Base-by-base conservation (phyloP, 2,329 filamentous ascomycete genomes). In the Bimuria novae-zelandiae region DNA sequence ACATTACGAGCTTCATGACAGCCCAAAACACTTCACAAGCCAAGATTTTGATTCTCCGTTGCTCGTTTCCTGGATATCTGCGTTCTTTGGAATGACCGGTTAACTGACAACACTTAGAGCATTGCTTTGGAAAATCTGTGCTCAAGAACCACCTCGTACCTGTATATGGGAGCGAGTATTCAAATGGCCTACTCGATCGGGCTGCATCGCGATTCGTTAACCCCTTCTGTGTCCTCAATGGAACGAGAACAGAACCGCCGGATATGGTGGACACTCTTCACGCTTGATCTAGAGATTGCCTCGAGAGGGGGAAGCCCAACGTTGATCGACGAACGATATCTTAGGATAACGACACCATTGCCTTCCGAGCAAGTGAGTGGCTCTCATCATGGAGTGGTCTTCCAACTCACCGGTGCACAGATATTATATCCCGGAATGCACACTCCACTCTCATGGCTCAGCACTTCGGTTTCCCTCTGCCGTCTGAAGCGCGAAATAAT, bases 221-320 rank as follows among this genome's bases (percentile, higher is more conserved):
- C 68, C 0, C 61, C 64, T 10, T 64, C 62, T 5, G 64, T 61
- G 4, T 58, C 57, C 6, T 51, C 60, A 7, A 54, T 69, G 49
- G 70, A 73, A 25, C 63, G 66, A 23, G 69, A 73, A 32, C 69
- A 69, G 30, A 67, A 71, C 43, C 65, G 71, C 7, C 63, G 71
- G 12, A 69, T 74, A 39, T 74, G 71, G 71, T 74, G 70, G 70
- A 72, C 71, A 7, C 45, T 74, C 8, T 73, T 69, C 39, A 63
- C 57, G 0, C 68, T 74, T 3, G 71, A 74, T 33, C 64, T 70
- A 44, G 71, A 73, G 35, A 60, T 73, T 36, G 70, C 70, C 0
- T 67, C 68, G n/a, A 59, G 70, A 57, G 67, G 70, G 25, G 71
- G 71, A 5, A 72, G 65, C 39, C 71, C 71, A 4, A 66, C 60